These are phyloP conservation scores for Pichia californica DNA, from an alignment of 805 yeast species.

Conservation along the genomic window DNA sequence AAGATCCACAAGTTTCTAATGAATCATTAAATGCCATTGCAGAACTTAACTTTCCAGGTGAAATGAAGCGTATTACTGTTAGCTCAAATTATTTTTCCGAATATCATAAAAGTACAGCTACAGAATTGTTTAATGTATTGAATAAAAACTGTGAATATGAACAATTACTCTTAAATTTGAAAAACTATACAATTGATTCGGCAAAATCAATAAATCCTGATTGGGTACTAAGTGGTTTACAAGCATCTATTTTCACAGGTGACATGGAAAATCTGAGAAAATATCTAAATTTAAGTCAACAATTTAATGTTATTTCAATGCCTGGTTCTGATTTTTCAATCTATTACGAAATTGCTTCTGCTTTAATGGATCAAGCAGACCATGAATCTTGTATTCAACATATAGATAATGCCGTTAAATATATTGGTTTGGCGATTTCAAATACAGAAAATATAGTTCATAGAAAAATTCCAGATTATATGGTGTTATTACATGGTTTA, in stretches of 20 bases:
- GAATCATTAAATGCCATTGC: constrained; percentile 73
- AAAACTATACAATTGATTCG: constrained; percentile 23
- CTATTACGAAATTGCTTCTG: constrained; percentile 60
- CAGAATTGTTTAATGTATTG: constrained; percentile 62
- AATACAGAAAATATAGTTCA: constrained; percentile 44
- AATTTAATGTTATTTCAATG: constrained; percentile 24
- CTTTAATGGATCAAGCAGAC: constrained; percentile 37
- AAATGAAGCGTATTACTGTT: too few relatives aligned
- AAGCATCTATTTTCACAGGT: constrained; percentile 67
- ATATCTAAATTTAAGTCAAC: constrained; percentile 56
- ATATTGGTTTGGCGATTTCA: constrained; percentile 57
- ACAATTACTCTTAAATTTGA: constrained; percentile 49
- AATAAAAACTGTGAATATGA: constrained; percentile 73
- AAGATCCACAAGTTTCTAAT: constrained; percentile 81
- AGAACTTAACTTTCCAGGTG: constrained; percentile 26
- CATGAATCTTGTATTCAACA: constrained; percentile 30
- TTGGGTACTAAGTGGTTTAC: constrained; percentile 64
- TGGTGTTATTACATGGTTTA: constrained; percentile 54
- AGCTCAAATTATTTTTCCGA: constrained; percentile 15
- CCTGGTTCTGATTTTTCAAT: constrained; percentile 50
- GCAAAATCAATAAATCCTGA: constrained; percentile 29
- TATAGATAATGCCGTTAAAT: constrained; percentile 44
- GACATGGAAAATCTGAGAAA: constrained; percentile 40
- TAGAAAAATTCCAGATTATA: constrained; percentile 39
- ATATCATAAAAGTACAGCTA: constrained; percentile 30